A percentile compares a stretch with the other conserved stretches of the same genome.
Conservation (phyloP, 306 rosid genomes). For the Adenanthera pavonina region DNA sequence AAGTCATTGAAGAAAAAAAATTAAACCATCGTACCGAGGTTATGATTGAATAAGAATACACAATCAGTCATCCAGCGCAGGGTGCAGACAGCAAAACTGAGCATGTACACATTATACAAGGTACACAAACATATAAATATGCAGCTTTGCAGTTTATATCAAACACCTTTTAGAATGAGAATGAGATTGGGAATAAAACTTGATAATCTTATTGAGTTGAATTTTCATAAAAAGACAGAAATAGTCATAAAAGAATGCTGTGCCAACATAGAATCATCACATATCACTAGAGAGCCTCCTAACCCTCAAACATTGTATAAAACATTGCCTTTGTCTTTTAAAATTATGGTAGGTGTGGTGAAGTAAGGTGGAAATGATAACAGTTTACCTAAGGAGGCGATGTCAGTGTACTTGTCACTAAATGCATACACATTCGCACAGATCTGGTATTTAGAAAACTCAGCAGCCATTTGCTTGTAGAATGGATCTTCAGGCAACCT, state of each 20-base stretch:
- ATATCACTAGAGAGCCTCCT: conserved; percentile 30
- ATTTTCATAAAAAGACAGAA: not conserved
- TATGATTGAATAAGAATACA: not conserved
- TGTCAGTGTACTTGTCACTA: conserved; percentile 98
- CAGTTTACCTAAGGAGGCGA: conserved; percentile 86
- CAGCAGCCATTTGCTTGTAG: conserved; percentile 99
- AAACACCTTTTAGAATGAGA: conserved; percentile 19
- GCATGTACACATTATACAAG: not conserved
- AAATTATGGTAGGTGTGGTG: not conserved
- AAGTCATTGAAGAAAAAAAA: not conserved
- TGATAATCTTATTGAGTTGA: not conserved
- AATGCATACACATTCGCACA: conserved; percentile 82
- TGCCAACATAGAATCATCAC: conserved; percentile 33
- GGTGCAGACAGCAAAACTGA: conserved; percentile 14
- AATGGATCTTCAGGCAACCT: conserved; percentile 97
- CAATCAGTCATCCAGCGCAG: not conserved
- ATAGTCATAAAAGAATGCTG: conserved; percentile 33
- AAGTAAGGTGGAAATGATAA: conserved; percentile 25
- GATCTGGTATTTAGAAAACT: conserved; percentile 91
- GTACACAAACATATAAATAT: no score
- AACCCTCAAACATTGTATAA: conserved; percentile 33
- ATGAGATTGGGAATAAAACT: not conserved
- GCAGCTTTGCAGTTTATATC: not conserved
- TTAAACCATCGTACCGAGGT: not conserved
- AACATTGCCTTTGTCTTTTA: not conserved